Evolutionary conservation across 305 asterid species (phyloP), one percentile per base, ranked within the genome.

Genomic region (Plantago rigida): DNA sequence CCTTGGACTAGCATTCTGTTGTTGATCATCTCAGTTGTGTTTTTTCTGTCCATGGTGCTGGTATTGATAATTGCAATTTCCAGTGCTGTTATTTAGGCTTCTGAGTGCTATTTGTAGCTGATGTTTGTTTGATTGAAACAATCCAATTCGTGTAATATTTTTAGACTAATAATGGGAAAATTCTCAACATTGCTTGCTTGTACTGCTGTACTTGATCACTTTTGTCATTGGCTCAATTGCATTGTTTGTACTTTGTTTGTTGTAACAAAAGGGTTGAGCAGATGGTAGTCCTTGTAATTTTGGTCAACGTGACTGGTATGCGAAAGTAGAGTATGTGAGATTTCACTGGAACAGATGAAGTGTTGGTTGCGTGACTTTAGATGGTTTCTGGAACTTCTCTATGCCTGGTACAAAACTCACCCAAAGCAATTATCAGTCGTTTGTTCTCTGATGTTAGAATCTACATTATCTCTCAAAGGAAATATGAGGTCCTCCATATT

Each of bases 141-240:
- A 77, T 65, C 71, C 69, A 42, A 76, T 77, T 77, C 77, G 73
- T 79, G 84, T 79, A 79, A 74, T 79, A 74, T 73, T 79, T 66
- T 71, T 57, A 71, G 82, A 76, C 65, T 29, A 77, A 77, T 77
- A 80, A 80, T 70, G 63, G 77, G 75, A 71, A 52, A 69, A 70
- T 68, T 74, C 66, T 74, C 73, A 64, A 28, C 45, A 36, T 59
- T 53, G 56, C 51, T 55, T 67, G 56, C 55, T 1, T 67, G 19
- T 46, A 9, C 7, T 12, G 24, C 13, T 48, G 13, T 17, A 41
- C 48, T 9, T 41, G 19, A 41, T 55, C 29, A 47, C 69, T 15
- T 24, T 53, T 31, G 34, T 5, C 17, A 46, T 12, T 42, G 34
- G 13, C 39, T 14, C 24, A 13, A 17, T 59, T 60, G 36, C 69